Evolutionary conservation across 208 protist genomes (phyloP).

Genomic region (Trypanosoma lewisi): DNA sequence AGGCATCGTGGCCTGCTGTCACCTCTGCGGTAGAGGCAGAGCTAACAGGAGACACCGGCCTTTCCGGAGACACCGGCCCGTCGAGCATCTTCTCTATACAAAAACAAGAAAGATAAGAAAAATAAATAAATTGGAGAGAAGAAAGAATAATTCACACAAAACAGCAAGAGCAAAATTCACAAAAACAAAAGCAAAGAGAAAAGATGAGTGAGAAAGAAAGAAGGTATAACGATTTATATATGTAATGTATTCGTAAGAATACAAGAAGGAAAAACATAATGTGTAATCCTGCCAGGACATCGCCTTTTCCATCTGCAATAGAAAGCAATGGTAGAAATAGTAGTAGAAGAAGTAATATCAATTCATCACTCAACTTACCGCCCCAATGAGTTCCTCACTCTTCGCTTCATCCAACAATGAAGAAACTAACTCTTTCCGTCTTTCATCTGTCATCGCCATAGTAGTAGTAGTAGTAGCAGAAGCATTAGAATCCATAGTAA

Average conservation of each 20-base stretch:
- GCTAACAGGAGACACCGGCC: conserved; percentile 34
- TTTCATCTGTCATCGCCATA: conserved; percentile 16
- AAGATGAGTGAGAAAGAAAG: not conserved
- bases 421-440: conserved; percentile 19
- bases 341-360: not conserved
- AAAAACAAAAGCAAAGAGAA: conserved; percentile 6
- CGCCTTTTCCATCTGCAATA: too few species aligned
- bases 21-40: conserved; percentile 61
- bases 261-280: not conserved
- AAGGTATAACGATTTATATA: not conserved
- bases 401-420: not conserved
- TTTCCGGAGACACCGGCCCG: conserved; percentile 3
- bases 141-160: conserved; percentile 5
- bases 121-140: not conserved
- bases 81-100: conserved; percentile 6
- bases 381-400: not conserved
- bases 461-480: not conserved
- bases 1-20: conserved; percentile 70
- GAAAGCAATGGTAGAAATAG: too few species aligned
- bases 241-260: not conserved
- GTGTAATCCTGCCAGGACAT: not conserved
- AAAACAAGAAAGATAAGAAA: conserved; percentile 8
- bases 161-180: conserved; percentile 4
- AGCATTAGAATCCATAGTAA: not conserved
- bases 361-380: not conserved